These are phyloP conservation scores for Aspergillus caelatus DNA, from an alignment of 2,329 filamentous ascomycete genomes.

Conservation along the genomic window DNA sequence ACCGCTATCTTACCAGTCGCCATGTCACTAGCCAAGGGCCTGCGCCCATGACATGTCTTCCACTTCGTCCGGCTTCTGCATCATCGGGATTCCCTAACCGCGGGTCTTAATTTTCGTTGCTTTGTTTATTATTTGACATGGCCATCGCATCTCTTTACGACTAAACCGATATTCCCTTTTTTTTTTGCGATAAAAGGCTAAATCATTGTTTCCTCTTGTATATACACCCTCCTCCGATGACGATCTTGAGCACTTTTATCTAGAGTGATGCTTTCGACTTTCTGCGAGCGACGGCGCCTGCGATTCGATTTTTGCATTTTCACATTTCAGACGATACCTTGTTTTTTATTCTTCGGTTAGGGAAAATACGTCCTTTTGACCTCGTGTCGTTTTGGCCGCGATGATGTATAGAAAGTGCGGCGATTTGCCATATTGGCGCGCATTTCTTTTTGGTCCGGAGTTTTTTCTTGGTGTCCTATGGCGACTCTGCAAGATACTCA, in stretches of 20 bases:
- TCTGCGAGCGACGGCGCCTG: conserved; percentile 47
- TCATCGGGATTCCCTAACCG: conserved; percentile 40
- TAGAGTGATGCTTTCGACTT: conserved; percentile 42
- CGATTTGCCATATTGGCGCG: conserved; percentile 38
- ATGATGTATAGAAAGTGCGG: conserved; percentile 46
- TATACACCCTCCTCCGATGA: conserved; percentile 39
- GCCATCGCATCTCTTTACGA: conserved; percentile 29
- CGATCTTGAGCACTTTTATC: conserved; percentile 36
- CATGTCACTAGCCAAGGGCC: conserved; percentile 25
- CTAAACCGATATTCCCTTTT: conserved; percentile 27
- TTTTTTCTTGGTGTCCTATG: conserved; percentile 36
- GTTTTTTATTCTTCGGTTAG: conserved; percentile 39
- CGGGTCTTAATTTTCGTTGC: conserved; percentile 38
- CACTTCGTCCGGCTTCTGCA: conserved; percentile 39
- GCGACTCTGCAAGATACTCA: conserved; percentile 35
- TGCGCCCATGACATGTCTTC: conserved; percentile 34
- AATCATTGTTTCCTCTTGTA: conserved; percentile 35
- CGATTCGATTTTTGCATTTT: conserved; percentile 42
- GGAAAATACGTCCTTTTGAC: conserved; percentile 35
- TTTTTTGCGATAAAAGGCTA: conserved; percentile 28
- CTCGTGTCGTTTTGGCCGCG: conserved; percentile 35
- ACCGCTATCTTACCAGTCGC: conserved; percentile 25
- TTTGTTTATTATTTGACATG: conserved; percentile 34
- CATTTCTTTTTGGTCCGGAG: conserved; percentile 40
- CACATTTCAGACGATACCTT: conserved; percentile 37